A percentile compares a stretch with the other conserved stretches of the same genome.
These are phyloP conservation scores for Nothophytophthora sp. DNA, from an alignment of 352 stramenopile genomes.

Conservation along the genomic window DNA sequence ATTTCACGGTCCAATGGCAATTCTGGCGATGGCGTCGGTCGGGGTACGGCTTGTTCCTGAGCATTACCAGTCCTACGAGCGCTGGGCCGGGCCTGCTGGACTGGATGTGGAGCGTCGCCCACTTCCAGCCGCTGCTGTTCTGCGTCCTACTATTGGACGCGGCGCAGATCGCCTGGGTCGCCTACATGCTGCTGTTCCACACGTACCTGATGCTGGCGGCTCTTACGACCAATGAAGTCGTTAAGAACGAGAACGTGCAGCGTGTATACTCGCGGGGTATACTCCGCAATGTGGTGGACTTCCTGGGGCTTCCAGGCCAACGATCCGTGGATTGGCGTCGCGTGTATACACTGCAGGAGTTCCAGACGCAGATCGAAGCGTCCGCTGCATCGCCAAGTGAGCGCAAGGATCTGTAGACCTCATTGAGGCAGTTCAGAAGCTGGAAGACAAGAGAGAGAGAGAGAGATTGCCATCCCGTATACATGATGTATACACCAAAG, in stretches of 20 bases:
- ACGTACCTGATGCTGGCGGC: constrained; percentile 56
- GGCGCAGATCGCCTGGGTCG: constrained; percentile 73
- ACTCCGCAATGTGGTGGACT: constrained; percentile 59
- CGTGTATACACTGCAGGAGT: constrained; percentile 65
- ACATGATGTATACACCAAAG: no score
- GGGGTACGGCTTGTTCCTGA: constrained; percentile 11
- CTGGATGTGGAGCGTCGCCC: constrained; percentile 54
- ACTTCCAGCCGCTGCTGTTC: constrained; percentile 62
- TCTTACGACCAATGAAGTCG: constrained; percentile 81
- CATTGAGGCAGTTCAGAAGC: no score
- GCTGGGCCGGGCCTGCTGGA: constrained; percentile 18
- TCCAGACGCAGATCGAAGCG: constrained; percentile 21
- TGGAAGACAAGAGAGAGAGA: no score
- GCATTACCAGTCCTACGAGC: neutral
- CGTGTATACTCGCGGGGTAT: constrained; percentile 62
- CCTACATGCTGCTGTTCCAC: constrained; percentile 73
- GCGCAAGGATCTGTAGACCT: constrained; percentile 30
- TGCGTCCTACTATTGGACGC: constrained; percentile 51
- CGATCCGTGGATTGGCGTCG: constrained; percentile 52
- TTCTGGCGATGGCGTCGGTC: constrained; percentile 29
- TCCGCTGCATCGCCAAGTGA: constrained; percentile 2
- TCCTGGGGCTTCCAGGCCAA: constrained; percentile 43
- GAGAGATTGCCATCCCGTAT: no score
- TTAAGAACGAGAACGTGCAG: constrained; percentile 64
- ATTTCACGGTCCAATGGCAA: constrained; percentile 35